Conservation (phyloP, 2,329 filamentous ascomycete species). For the Alternaria infectoria region DNA sequence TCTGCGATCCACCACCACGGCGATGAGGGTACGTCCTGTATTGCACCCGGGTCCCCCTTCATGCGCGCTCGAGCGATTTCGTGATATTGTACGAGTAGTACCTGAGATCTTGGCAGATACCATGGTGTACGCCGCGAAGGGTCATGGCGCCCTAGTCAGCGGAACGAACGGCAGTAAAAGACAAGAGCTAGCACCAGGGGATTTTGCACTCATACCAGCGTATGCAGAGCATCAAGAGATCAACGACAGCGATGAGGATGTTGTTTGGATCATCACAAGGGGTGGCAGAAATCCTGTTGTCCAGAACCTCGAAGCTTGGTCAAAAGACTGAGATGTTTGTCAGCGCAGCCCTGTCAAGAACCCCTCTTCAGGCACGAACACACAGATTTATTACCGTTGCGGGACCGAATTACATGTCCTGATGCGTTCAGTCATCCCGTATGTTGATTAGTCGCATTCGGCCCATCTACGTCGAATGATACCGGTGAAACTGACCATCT, state of each 20-base stretch:
- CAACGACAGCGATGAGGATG: constrained; percentile 68
- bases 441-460: background rate
- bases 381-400: background rate
- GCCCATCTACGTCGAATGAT: background rate
- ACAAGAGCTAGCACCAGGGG: constrained; percentile 65
- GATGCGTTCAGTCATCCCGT: background rate
- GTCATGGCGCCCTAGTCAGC: constrained; percentile 67
- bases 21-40: constrained; percentile 62
- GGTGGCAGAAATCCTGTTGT: constrained; percentile 67
- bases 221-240: constrained; percentile 74
- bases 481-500: background rate
- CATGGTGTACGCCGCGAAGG: constrained; percentile 70
- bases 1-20: constrained; percentile 73
- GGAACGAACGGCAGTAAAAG: constrained; percentile 60
- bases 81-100: background rate
- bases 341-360: background rate
- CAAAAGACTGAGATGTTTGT: constrained; percentile 20
- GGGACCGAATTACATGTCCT: background rate
- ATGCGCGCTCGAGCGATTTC: background rate
- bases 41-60: background rate
- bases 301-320: constrained; percentile 68
- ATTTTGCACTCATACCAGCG: constrained; percentile 73
- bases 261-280: constrained; percentile 70
- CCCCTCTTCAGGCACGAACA: background rate
- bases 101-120: constrained; percentile 58